These are phyloP conservation scores for Conoideocrella luteorostrata DNA, from an alignment of 2,329 filamentous ascomycete genomes.

Conservation along the genomic window DNA sequence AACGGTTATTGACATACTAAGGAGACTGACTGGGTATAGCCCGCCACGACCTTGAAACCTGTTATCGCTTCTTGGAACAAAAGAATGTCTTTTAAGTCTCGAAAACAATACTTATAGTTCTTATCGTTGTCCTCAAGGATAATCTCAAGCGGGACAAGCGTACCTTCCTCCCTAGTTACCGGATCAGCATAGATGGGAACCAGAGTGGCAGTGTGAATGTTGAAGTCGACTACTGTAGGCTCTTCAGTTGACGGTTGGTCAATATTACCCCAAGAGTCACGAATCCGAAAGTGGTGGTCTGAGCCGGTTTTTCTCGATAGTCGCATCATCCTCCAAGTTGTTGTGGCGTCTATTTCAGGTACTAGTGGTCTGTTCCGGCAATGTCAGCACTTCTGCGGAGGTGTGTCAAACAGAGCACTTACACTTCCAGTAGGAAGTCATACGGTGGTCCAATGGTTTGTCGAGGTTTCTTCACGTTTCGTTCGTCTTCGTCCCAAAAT, in stretches of 20 bases:
- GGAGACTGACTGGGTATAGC: background rate
- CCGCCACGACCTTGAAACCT: slow-evolving; percentile 15
- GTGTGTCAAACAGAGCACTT: background rate
- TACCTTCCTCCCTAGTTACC: background rate
- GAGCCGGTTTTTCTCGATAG: background rate
- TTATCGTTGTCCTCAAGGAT: slow-evolving; percentile 17
- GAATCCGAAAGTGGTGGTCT: background rate
- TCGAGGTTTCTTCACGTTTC: background rate
- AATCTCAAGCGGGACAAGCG: slow-evolving; percentile 12
- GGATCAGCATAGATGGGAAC: slow-evolving; percentile 17
- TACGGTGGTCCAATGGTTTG: background rate
- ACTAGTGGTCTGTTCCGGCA: background rate
- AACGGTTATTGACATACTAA: slow-evolving; percentile 14
- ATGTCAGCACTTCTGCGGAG: background rate
- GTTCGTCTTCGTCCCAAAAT: background rate
- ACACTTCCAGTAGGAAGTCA: background rate
- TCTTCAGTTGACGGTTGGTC: background rate
- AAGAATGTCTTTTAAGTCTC: slow-evolving; percentile 12
- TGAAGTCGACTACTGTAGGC: slow-evolving; percentile 10
- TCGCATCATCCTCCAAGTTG: background rate
- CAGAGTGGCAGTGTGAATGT: slow-evolving; percentile 10
- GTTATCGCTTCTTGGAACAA: slow-evolving; percentile 20
- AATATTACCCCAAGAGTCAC: background rate
- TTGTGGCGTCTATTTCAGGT: background rate
- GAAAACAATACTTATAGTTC: slow-evolving; percentile 15